Evolutionary conservation across 2,329 filamentous ascomycete species (phyloP).

Genomic region (Metarhizium robertsii): DNA sequence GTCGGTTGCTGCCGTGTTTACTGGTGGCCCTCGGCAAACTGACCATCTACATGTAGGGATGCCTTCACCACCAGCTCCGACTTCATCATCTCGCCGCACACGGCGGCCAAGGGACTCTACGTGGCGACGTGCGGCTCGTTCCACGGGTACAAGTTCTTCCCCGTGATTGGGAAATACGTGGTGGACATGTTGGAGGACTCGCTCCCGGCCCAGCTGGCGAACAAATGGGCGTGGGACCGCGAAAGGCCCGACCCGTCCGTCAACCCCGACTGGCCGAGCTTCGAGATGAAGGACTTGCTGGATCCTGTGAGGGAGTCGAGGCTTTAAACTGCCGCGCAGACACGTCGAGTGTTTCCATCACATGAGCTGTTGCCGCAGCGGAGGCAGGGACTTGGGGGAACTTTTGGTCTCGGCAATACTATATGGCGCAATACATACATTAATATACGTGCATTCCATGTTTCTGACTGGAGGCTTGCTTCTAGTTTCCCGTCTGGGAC

Average conservation of each 20-base stretch:
- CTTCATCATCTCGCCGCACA: constrained; percentile 52
- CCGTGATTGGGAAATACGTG: constrained; percentile 53
- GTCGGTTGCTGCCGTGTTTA: constrained; percentile 14
- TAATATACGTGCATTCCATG: no score
- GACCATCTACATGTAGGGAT: constrained; percentile 38
- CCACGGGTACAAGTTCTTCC: constrained; percentile 61
- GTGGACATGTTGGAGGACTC: constrained; percentile 42
- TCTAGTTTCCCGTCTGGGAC: no score
- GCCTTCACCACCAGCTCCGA: constrained; percentile 53
- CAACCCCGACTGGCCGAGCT: constrained; percentile 47
- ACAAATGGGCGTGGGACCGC: constrained; percentile 51
- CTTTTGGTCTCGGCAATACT: no score
- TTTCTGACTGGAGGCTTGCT: no score
- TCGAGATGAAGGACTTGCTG: constrained; percentile 45
- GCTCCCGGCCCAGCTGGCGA: constrained; percentile 31
- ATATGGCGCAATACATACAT: no score
- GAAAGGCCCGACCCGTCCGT: constrained; percentile 41
- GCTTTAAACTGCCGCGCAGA: constrained; percentile 12
- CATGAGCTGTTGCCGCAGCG: no score
- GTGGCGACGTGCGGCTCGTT: constrained; percentile 57
- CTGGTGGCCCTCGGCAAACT: not conserved
- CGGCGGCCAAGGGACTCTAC: constrained; percentile 42
- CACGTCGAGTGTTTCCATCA: no score
- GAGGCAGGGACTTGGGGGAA: no score
- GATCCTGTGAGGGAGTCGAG: constrained; percentile 17